Base-by-base conservation (phyloP, 2,329 filamentous ascomycete species). In the Albifimbria verrucaria region DNA sequence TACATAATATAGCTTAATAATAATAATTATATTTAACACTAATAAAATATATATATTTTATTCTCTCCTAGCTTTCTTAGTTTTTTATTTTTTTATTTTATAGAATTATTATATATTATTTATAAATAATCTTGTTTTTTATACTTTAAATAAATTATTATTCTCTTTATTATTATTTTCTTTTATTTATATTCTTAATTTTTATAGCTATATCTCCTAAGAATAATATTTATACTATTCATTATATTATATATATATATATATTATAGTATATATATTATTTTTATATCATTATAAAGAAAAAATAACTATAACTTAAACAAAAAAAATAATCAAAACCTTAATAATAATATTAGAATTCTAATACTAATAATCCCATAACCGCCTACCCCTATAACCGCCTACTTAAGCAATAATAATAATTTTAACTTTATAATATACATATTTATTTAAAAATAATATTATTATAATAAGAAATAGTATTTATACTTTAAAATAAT, bases 181-280 rank as follows among this genome's bases (percentile, higher is more conserved):
- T 10, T 10, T 9, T 17, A 17, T 17, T 18, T 43, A 43, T 10
- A 43, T 9, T 17, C 21, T 52, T 45, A 54, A n/a, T n/a, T n/a
- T n/a, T n/a, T n/a, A n/a, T n/a, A n/a, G n/a, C n/a, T n/a, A n/a
- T n/a, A n/a, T n/a, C n/a, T n/a, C n/a, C n/a, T n/a, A n/a, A n/a
- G n/a, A n/a, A n/a, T n/a, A n/a, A n/a, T n/a, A n/a, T n/a, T n/a
- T n/a, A n/a, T n/a, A n/a, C n/a, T n/a, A n/a, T n/a, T n/a, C n/a
- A n/a, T n/a, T n/a, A n/a, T n/a, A n/a, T n/a, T n/a, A 17, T 54
- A 55, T 55, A 59, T 56, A 51, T 48, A 54, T 24, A 45, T n/a
- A n/a, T n/a, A n/a, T n/a, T n/a, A n/a, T n/a, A n/a, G n/a, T n/a
- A n/a, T n/a, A n/a, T n/a, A n/a, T 42, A 18, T 42, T 7, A 18